phyloP scores from a whole-genome alignment of 805 yeast genomes.

The Spathaspora sp. region DNA sequence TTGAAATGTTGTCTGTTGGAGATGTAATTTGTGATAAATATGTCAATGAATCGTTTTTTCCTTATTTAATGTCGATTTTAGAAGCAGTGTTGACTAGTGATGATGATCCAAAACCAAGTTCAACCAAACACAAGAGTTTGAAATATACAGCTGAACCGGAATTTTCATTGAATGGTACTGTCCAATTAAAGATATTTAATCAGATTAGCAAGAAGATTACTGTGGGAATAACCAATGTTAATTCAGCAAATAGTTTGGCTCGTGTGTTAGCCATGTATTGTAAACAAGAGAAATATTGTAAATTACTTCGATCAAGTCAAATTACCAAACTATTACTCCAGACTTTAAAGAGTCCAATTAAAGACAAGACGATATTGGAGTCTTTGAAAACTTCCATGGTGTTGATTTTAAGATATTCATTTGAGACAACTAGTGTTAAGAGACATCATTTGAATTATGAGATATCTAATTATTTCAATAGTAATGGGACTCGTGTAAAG shows the following conservation, averaged over 20 bases:
- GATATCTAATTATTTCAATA: conserved; percentile 40
- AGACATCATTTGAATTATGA: conserved; percentile 49
- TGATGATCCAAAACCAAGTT: conserved; percentile 45
- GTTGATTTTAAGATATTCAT: conserved; percentile 61
- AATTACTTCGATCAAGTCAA: conserved; percentile 42
- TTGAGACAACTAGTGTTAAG: conserved; percentile 57
- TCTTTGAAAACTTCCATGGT: conserved; percentile 20
- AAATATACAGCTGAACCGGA: conserved; percentile 4
- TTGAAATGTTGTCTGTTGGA: no score
- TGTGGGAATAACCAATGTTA: conserved; percentile 33
- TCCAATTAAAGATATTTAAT: conserved; percentile 37
- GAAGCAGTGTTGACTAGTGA: conserved; percentile 53
- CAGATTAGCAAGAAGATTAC: conserved; percentile 39
- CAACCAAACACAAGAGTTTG: conserved; percentile 15
- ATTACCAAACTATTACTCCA: conserved; percentile 31
- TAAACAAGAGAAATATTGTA: conserved; percentile 37
- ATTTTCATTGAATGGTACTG: conserved; percentile 15
- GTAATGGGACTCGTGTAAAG: conserved; percentile 25
- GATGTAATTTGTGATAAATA: conserved; percentile 19
- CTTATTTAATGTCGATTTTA: conserved; percentile 51
- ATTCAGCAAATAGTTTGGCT: conserved; percentile 51
- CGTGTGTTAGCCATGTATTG: conserved; percentile 54
- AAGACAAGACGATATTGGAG: conserved; percentile 3
- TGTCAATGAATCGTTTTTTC: conserved; percentile 51
- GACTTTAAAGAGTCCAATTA: background rate